Conservation (phyloP, 208 protist species). For the Crithidia fasciculata region DNA sequence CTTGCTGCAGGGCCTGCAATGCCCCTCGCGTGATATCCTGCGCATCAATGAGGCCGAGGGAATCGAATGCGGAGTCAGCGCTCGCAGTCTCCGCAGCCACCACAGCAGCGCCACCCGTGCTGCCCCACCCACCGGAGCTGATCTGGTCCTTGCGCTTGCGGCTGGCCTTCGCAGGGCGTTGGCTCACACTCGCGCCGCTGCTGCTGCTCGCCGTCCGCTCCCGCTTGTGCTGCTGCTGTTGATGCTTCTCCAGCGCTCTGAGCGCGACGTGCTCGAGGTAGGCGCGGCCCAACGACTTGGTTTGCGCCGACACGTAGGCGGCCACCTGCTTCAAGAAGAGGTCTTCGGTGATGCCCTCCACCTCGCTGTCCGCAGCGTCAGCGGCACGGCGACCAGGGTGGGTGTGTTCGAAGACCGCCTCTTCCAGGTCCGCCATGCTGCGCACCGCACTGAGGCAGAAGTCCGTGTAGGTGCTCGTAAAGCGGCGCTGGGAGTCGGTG, state of each 20-base stretch:
- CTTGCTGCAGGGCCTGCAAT: constrained; percentile 18
- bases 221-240: constrained; percentile 43
- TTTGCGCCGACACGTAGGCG: constrained; percentile 63
- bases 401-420: constrained; percentile 63
- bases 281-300: constrained; percentile 43
- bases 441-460: constrained; percentile 67
- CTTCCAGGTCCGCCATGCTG: constrained; percentile 61
- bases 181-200: constrained; percentile 14
- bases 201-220: constrained; percentile 28
- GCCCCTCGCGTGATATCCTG: constrained; percentile 31
- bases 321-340: constrained; percentile 63
- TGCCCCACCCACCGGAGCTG: neutral
- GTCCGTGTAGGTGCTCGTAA: constrained; percentile 73
- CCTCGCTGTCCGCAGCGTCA: constrained; percentile 39
- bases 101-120: neutral
- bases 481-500: constrained; percentile 74
- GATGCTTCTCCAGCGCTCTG: constrained; percentile 42
- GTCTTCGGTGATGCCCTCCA: constrained; percentile 46
- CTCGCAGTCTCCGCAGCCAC: neutral
- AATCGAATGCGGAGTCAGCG: constrained; percentile 12
- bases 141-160: constrained; percentile 2
- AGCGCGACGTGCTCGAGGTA: constrained; percentile 78
- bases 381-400: constrained; percentile 51
- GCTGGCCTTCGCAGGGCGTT: constrained; percentile 22
- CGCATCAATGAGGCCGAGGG: constrained; percentile 34